Percentiles rank a stretch among this genome's conserved stretches.
phyloP scores from a whole-genome alignment of 2,329 filamentous ascomycete species.

The Aureobasidium namibiae region DNA sequence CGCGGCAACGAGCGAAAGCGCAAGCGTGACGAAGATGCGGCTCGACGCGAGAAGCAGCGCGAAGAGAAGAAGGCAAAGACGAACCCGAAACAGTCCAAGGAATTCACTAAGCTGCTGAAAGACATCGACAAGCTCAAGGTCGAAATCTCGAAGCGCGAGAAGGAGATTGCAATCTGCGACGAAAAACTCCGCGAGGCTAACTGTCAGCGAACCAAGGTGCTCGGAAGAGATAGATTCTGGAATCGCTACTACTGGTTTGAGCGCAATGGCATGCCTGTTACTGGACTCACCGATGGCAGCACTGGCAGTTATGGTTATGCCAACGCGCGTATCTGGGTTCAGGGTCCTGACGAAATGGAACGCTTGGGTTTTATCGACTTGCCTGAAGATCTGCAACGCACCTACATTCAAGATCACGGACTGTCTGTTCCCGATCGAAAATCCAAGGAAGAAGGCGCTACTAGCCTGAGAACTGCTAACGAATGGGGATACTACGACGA shows the following conservation, averaged over 20 bases:
- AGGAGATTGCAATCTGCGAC: constrained; percentile 75
- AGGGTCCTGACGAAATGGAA: constrained; percentile 86
- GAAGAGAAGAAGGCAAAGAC: constrained; percentile 54
- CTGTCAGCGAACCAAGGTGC: constrained; percentile 77
- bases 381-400: constrained; percentile 58
- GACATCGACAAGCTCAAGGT: constrained; percentile 85
- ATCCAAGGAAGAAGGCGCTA: constrained; percentile 72
- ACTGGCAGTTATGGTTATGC: constrained; percentile 82
- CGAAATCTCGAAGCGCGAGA: constrained; percentile 71
- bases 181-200: constrained; percentile 91
- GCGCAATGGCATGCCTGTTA: constrained; percentile 95
- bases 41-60: constrained; percentile 59
- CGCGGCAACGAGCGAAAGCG: constrained; percentile 53
- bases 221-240: constrained; percentile 95
- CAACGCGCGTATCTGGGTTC: constrained; percentile 92
- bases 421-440: constrained; percentile 83
- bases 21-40: constrained; percentile 50
- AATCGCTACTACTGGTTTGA: constrained; percentile 99
- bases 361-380: constrained; percentile 79
- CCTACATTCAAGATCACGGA: constrained; percentile 68
- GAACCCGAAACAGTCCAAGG: constrained; percentile 59
- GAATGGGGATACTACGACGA: constrained; percentile 93
- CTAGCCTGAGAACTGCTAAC: constrained; percentile 63
- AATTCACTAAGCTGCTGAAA: constrained; percentile 78
- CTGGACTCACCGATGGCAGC: constrained; percentile 76